Evolutionary conservation across 345 rosid genomes (phyloP).

Genomic region (Eutrema japonicum): DNA sequence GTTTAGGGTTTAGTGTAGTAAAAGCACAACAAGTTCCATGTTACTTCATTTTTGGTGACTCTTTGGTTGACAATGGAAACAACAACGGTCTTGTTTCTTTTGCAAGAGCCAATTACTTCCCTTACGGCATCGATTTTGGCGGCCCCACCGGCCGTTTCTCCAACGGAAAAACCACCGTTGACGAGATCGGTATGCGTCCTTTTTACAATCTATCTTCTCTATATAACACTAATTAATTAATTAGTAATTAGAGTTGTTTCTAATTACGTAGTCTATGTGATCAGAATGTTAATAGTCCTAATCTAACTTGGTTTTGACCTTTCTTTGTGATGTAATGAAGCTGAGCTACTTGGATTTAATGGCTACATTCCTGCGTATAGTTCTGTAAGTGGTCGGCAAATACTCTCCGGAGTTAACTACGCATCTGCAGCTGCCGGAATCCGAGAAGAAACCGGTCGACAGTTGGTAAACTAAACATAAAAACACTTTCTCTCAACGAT

Average conservation of each 20-base stretch:
- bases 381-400: slow-evolving; percentile 53
- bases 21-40: slow-evolving; percentile 68
- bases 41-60: slow-evolving; percentile 87
- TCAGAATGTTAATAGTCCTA: background rate
- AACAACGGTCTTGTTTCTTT: slow-evolving; percentile 71
- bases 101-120: slow-evolving; percentile 78
- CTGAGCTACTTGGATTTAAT: slow-evolving; percentile 64
- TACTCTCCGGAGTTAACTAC: slow-evolving; percentile 58
- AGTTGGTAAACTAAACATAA: slow-evolving; percentile 35
- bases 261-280: background rate
- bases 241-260: slow-evolving; percentile 6
- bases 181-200: slow-evolving; percentile 58
- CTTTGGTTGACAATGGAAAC: slow-evolving; percentile 92
- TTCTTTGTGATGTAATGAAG: slow-evolving; percentile 46
- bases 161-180: slow-evolving; percentile 84
- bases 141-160: slow-evolving; percentile 88
- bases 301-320: slow-evolving; percentile 7
- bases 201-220: background rate
- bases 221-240: background rate
- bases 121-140: slow-evolving; percentile 84
- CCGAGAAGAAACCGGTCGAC: slow-evolving; percentile 55
- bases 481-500: background rate
- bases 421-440: slow-evolving; percentile 64
- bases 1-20: slow-evolving; percentile 29
- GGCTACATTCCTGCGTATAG: slow-evolving; percentile 59